Conservation (phyloP, 2,329 filamentous ascomycete genomes). For the Botrytis squamosa region DNA sequence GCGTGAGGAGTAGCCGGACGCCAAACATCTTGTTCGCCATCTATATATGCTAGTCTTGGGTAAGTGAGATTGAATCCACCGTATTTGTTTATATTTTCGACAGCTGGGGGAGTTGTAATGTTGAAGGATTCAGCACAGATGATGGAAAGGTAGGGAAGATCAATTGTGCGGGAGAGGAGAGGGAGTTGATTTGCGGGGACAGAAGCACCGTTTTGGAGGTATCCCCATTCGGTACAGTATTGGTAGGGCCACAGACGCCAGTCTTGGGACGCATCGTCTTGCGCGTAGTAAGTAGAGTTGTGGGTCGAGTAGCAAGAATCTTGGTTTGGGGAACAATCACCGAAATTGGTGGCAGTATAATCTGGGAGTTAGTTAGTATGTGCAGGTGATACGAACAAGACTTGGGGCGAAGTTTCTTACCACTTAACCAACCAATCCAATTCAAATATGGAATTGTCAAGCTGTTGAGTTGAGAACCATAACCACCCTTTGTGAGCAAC, state of each 20-base stretch:
- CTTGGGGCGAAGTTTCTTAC: neutral
- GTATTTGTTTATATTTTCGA: conserved; percentile 70
- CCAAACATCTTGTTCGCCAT: conserved; percentile 80
- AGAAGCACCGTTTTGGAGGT: conserved; percentile 69
- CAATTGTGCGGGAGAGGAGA: conserved; percentile 68
- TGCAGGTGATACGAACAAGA: neutral
- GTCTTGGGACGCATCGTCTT: conserved; percentile 44
- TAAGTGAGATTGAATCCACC: conserved; percentile 71
- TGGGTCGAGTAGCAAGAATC: conserved; percentile 53
- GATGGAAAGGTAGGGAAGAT: conserved; percentile 59
- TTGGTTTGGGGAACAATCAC: conserved; percentile 39
- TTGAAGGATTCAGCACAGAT: conserved; percentile 70
- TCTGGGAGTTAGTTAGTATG: conserved; percentile 3
- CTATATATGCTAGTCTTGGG: conserved; percentile 72
- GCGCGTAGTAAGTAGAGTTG: conserved; percentile 47
- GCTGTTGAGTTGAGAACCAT: conserved; percentile 42
- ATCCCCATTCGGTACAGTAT: conserved; percentile 64
- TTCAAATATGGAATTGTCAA: conserved; percentile 56
- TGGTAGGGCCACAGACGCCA: conserved; percentile 57
- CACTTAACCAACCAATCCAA: conserved; percentile 52
- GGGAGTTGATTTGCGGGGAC: conserved; percentile 64
- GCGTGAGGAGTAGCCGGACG: conserved; percentile 70
- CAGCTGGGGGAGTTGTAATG: conserved; percentile 61
- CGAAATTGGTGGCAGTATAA: neutral
- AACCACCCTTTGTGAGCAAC: conserved; percentile 50